A percentile compares a stretch with the other conserved stretches of the same genome.
These are phyloP conservation scores for Ramalina peruviana DNA, from an alignment of 495 filamentous ascomycete genomes.

Conservation along the genomic window DNA sequence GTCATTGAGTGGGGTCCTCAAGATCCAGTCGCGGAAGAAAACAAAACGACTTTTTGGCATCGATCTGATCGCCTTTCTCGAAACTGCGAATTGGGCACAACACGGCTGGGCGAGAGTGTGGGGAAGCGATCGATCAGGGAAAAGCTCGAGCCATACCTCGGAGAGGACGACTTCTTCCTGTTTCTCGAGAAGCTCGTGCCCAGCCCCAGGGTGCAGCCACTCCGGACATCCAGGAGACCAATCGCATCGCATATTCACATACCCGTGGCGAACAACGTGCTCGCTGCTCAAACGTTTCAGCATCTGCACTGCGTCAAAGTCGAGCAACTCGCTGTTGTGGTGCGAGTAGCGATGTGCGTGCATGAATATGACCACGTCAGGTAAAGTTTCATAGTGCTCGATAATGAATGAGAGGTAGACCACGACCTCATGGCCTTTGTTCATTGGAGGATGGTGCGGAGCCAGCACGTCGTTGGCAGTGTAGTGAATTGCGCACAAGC, in stretches of 20 bases:
- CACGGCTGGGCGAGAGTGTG: slow-evolving; percentile 40
- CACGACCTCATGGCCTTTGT: slow-evolving; percentile 69
- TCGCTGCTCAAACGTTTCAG: slow-evolving; percentile 37
- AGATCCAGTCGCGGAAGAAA: slow-evolving; percentile 54
- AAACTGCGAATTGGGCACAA: slow-evolving; percentile 58
- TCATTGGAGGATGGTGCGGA: slow-evolving; percentile 48
- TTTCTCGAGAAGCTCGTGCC: slow-evolving; percentile 36
- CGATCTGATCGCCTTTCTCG: slow-evolving; percentile 38
- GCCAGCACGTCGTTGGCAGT: slow-evolving; percentile 48
- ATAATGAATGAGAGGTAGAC: slow-evolving; percentile 60
- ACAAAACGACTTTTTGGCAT: slow-evolving; percentile 47
- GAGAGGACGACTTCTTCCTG: slow-evolving; percentile 48
- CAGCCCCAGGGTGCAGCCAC: slow-evolving; percentile 48
- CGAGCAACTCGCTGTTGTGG: slow-evolving; percentile 47
- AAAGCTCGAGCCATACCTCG: slow-evolving; percentile 34
- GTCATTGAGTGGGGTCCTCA: slow-evolving; percentile 47
- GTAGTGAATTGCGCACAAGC: slow-evolving; percentile 48
- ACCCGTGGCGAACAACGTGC: slow-evolving; percentile 42
- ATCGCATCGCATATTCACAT: slow-evolving; percentile 51
- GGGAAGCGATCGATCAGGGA: slow-evolving; percentile 39
- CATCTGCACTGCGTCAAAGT: slow-evolving; percentile 36
- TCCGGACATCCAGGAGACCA: slow-evolving; percentile 49
- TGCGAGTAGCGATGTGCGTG: slow-evolving; percentile 53
- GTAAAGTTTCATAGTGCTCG: slow-evolving; percentile 54
- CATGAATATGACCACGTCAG: slow-evolving; percentile 56